phyloP scores from a whole-genome alignment of 2,329 filamentous ascomycete genomes.

The Epichloe elymi region DNA sequence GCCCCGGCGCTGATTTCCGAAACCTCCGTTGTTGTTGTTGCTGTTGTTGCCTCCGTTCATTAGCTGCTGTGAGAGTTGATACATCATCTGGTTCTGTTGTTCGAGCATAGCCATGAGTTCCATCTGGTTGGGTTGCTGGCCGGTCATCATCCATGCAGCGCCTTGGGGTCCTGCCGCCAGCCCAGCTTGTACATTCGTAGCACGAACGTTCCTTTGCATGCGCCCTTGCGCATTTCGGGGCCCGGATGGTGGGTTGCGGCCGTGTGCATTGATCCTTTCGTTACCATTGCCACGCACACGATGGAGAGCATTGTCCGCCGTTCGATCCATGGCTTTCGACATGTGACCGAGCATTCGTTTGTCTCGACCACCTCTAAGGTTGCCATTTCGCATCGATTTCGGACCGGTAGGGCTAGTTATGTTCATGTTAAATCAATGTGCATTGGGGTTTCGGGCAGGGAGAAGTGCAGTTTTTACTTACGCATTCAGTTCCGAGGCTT shows the following conservation, averaged over 20 bases:
- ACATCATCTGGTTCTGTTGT: conserved; percentile 79
- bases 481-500: conserved; percentile 39
- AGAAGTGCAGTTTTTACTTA: conserved; percentile 28
- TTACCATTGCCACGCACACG: conserved; percentile 62
- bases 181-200: conserved; percentile 36
- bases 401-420: conserved; percentile 71
- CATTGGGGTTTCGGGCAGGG: background rate
- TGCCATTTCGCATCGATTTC: conserved; percentile 79
- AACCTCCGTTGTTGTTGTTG: conserved; percentile 18
- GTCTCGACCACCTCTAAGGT: conserved; percentile 46
- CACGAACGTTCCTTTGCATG: conserved; percentile 32
- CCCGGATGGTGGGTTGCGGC: conserved; percentile 57
- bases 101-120: conserved; percentile 66
- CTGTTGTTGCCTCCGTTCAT: conserved; percentile 36
- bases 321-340: conserved; percentile 69
- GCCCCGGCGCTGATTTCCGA: conserved; percentile 26
- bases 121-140: conserved; percentile 34
- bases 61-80: conserved; percentile 53
- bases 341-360: conserved; percentile 80
- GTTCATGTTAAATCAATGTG: background rate
- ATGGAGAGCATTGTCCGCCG: conserved; percentile 62
- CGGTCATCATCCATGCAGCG: conserved; percentile 35
- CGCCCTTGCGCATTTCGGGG: conserved; percentile 44
- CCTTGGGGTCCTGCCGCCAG: conserved; percentile 25
- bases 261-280: conserved; percentile 71